Evolutionary conservation across 2,329 filamentous ascomycete species (phyloP), one percentile per base, ranked within the genome.

Genomic region (Colletotrichum filicis): DNA sequence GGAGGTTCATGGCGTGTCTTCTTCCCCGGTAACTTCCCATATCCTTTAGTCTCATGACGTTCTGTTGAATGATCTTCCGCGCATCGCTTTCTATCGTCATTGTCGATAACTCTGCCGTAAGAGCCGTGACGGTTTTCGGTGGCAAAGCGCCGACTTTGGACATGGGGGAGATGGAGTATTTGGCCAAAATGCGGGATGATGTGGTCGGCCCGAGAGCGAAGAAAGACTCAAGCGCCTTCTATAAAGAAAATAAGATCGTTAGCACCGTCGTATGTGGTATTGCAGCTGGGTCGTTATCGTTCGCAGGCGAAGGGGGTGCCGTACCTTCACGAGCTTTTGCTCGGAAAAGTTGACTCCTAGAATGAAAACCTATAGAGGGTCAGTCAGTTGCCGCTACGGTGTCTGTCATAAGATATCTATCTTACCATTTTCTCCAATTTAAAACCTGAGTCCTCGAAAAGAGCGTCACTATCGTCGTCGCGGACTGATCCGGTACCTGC

Each of bases 71-170:
- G 72, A 94, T 86, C 80, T 93, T 90, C 79, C 91, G 88, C 75
- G 97, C 88, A 79, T 98, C 95, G 82, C 93, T 97, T 83, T 98
- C 97, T 78, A 98, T 94, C 73, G 93, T 97, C 94, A 99, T 95
- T 67, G 92, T 92, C 19, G 95, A 94, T 53, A 99, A 87, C 79
- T 97, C 94, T 63, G 93, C 93, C 26, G 93, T 97, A 74, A 99
- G 87, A 66, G 93, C 92, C 65, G 94, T 92, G 77, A 98, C 86
- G 74, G 95, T 95, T 81, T 93, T 92, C 73, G 92, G 91, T 57
- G 91, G 88, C 24, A 99, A 85, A 8, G 91, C 88, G 81, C 93
- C 94, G 77, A 98, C 87, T 79, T 92, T 93, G 76, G 94, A 93
- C 70, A 90, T 92, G 35, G 94, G 92, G 85, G 98, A 94, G 80